Evolutionary conservation across 202 grass and related monocot species (phyloP), one percentile per base, ranked within the genome.

Genomic region (Zoysia matrella): DNA sequence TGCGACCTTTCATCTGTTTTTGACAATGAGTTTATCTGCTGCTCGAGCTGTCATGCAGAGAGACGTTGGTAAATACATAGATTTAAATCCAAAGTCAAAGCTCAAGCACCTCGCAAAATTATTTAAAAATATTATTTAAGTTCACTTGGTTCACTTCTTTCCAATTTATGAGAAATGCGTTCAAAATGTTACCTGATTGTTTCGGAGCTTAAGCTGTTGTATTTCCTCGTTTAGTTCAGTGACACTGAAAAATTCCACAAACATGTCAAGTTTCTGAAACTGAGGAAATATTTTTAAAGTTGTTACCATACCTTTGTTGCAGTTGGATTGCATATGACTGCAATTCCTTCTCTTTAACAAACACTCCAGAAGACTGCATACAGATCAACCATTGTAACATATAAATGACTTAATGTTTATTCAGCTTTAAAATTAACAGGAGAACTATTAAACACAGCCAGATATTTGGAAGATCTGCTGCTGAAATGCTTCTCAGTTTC

Each of bases 291-390:
- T 77, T 52, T 60, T 72, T 3, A 72, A 11, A 73, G 81, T 45
- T 13, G n/a, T 43, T 60, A 8, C 11, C 69, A 78, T 88, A 95
- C 96, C 96, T 93, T 88, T 77, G 85, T 55, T 98, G 89, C 82
- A 98, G 73, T 64, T 91, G 67, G 72, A 83, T 7, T 7, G 90
- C 12, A 82, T 93, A 89, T 2, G 80, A 80, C 39, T 93, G 89
- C 88, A 95, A 80, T 82, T 90, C 90, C 87, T 91, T 93, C 64
- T 98, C 96, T 66, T 74, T 90, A 36, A 67, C 57, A 88, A 69
- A 64, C 40, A 57, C 53, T 83, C 82, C 76, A 75, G 57, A 85
- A 67, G 79, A 73, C 90, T 98, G 93, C 73, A 70, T 12, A 68
- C 77, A 65, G 60, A 89, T 70, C 40, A 82, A 55, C 68, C 52